Base-by-base conservation (phyloP, 2,329 filamentous ascomycete species). In the Ophiostoma fasciatum region DNA sequence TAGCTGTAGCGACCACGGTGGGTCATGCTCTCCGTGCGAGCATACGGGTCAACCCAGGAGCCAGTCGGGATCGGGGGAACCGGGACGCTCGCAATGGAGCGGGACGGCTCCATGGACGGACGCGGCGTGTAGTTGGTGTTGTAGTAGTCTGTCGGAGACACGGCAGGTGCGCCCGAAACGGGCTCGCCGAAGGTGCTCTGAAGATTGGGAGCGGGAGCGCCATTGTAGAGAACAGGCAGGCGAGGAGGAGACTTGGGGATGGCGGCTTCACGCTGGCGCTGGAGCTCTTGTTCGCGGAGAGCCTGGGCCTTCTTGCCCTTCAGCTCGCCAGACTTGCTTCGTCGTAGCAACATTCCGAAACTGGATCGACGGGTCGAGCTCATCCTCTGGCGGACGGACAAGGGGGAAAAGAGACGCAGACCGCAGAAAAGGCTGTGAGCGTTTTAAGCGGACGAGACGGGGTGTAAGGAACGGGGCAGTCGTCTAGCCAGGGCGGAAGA, bases 1-100 rank as follows among this genome's bases (percentile, higher is more conserved):
- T 94, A 96, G 62, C 87, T 94, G 61, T 93, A 94, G 46, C 90
- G 81, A 42, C 88, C 85, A 48, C 90, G 84, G 59, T 96, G 79
- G 48, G 88, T 87, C 83, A 96, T 94, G 67, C 88, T 94, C 63
- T 92, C 83, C 25, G 81, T 78, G 44, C 82, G 73, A 31, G 80
- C 75, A 52, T 90, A 90, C 12, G 82, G 80, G 49, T 93, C 84
- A 44, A 71, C 67, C 49, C 64, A 70, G 32, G 68, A 69, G 39
- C 69, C 69, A 53, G 63, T 69, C 31, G 73, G 72, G 35, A 78
- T 61, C 2, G 75, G 73, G 36, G 72, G 72, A 30, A 68, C 57
- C 29, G 73, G 66, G 22, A 54, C 55, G 42, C 53, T 58, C 47
- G 58, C 54, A 46, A 56, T 49, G 30, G 60, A 60, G 36, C 55